phyloP scores from a whole-genome alignment of 306 rosid species.

The Trifolium subterraneum region DNA sequence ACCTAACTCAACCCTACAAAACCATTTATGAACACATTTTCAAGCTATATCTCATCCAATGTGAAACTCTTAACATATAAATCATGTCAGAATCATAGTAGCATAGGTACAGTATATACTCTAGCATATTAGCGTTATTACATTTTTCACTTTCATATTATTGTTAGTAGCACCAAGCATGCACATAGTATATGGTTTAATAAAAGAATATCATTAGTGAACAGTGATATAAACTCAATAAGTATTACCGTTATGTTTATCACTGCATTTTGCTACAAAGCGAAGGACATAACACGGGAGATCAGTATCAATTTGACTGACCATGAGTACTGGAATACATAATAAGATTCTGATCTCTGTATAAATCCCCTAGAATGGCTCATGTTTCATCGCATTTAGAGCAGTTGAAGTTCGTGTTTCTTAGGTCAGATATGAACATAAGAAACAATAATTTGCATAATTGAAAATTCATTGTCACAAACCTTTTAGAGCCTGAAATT shows the following conservation, averaged over 20 bases:
- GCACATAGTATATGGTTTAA: not conserved
- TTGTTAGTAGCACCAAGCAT: not conserved
- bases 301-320: too few species aligned
- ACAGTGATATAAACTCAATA: not conserved
- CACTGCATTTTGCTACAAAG: too few species aligned
- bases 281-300: too few species aligned
- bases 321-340: too few species aligned
- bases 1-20: too few species aligned
- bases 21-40: too few species aligned
- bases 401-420: constrained; percentile 24
- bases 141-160: not conserved
- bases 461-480: constrained; percentile 23
- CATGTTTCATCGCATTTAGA: not conserved
- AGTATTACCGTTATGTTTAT: too few species aligned
- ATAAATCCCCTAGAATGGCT: not conserved
- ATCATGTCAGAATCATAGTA: not conserved
- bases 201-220: not conserved
- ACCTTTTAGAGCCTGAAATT: constrained; percentile 80
- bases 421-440: constrained; percentile 21
- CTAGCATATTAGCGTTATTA: not conserved
- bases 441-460: constrained; percentile 10
- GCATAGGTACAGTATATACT: not conserved
- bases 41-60: too few species aligned
- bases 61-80: not conserved
- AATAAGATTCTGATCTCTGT: not conserved